phyloP scores from a whole-genome alignment of 306 rosid genomes.

The Astragalus glycyphyllos region DNA sequence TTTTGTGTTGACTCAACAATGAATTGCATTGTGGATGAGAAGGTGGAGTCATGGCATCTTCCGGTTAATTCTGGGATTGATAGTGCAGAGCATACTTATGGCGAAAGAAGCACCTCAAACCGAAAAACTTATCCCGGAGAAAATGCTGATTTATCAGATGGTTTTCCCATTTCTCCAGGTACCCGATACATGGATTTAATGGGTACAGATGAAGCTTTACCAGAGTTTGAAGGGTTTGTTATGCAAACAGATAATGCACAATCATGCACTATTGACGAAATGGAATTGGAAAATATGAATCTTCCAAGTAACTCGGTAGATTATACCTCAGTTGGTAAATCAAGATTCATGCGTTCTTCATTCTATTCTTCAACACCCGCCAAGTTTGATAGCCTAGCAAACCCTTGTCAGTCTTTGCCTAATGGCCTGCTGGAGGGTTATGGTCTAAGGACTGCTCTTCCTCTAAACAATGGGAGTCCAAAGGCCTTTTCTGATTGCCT shows the following conservation, averaged over 20 bases:
- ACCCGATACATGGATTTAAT: conserved; percentile 48
- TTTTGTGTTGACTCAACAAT: conserved; percentile 37
- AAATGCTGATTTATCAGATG: conserved; percentile 41
- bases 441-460: conserved; percentile 48
- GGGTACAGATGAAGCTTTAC: conserved; percentile 55
- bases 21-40: conserved; percentile 46
- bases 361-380: conserved; percentile 54
- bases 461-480: conserved; percentile 48
- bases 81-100: conserved; percentile 43
- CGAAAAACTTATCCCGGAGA: conserved; percentile 45
- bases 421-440: conserved; percentile 72
- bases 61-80: conserved; percentile 41
- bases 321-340: conserved; percentile 62
- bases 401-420: conserved; percentile 62
- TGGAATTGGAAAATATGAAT: conserved; percentile 55
- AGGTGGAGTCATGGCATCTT: conserved; percentile 34
- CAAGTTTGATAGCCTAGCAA: conserved; percentile 46
- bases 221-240: conserved; percentile 78
- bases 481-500: conserved; percentile 65
- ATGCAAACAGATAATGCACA: conserved; percentile 61
- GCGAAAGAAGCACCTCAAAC: conserved; percentile 50
- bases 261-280: conserved; percentile 52
- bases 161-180: conserved; percentile 51
- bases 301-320: conserved; percentile 53
- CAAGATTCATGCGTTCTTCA: conserved; percentile 67